Conservation (phyloP, 2,329 filamentous ascomycete genomes). For the Xylaria sp. region DNA sequence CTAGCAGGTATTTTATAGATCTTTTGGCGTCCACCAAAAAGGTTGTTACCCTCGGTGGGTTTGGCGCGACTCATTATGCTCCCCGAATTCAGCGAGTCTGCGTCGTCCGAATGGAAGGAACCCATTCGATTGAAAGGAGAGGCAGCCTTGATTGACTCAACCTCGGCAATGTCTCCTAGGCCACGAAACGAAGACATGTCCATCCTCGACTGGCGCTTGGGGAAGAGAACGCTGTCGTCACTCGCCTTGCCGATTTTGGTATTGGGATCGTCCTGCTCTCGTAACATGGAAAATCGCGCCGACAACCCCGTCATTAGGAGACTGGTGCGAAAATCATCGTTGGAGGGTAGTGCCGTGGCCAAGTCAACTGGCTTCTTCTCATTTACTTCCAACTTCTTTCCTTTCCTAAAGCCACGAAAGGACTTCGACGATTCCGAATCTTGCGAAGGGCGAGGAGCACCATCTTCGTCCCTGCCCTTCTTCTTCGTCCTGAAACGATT, state of each 20-base stretch:
- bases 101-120: slow-evolving; percentile 76
- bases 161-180: slow-evolving; percentile 89
- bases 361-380: slow-evolving; percentile 79
- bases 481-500: slow-evolving; percentile 82
- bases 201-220: slow-evolving; percentile 82
- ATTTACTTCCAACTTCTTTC: slow-evolving; percentile 64
- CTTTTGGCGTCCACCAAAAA: slow-evolving; percentile 97
- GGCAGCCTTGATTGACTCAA: slow-evolving; percentile 78
- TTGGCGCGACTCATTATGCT: slow-evolving; percentile 88
- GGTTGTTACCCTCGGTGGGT: slow-evolving; percentile 87
- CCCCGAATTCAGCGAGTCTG: slow-evolving; percentile 67
- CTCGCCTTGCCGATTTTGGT: slow-evolving; percentile 93
- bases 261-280: slow-evolving; percentile 91
- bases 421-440: slow-evolving; percentile 65
- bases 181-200: slow-evolving; percentile 71
- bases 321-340: slow-evolving; percentile 94
- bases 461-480: slow-evolving; percentile 72
- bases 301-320: slow-evolving; percentile 95
- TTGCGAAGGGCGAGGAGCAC: slow-evolving; percentile 61
- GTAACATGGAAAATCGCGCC: slow-evolving; percentile 94
- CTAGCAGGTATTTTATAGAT: slow-evolving; percentile 83
- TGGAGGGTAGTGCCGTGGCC: slow-evolving; percentile 77
- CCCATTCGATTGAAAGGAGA: slow-evolving; percentile 68
- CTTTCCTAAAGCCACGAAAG: slow-evolving; percentile 67
- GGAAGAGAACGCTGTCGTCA: slow-evolving; percentile 91